phyloP scores from a whole-genome alignment of 1,284 basidiomycete genomes.

The Filobasidium uniguttulatum region DNA sequence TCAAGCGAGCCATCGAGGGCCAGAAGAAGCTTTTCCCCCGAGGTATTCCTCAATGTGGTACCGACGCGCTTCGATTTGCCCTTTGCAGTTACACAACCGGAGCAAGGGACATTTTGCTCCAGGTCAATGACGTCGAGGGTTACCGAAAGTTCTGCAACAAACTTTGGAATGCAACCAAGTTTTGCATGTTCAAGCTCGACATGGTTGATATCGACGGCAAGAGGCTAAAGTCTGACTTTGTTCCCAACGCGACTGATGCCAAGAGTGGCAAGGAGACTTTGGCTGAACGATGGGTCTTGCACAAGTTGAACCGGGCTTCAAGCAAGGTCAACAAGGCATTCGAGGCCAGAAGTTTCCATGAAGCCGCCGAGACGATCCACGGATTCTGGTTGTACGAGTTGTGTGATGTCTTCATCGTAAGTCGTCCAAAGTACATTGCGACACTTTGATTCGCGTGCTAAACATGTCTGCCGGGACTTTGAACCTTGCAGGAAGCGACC shows the following conservation, averaged over 20 bases:
- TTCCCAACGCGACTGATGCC: conserved; percentile 55
- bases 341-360: conserved; percentile 78
- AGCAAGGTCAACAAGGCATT: conserved; percentile 63
- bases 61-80: conserved; percentile 89
- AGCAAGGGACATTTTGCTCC: conserved; percentile 88
- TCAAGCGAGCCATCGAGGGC: conserved; percentile 75
- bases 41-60: conserved; percentile 97
- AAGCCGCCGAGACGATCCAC: conserved; percentile 69
- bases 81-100: conserved; percentile 81
- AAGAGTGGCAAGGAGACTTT: conserved; percentile 78
- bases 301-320: conserved; percentile 78
- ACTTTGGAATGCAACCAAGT: conserved; percentile 98
- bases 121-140: conserved; percentile 93
- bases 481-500: conserved; percentile 70
- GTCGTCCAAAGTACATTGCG: too few species aligned
- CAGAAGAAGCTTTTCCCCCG: conserved; percentile 99
- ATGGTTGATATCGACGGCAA: conserved; percentile 35
- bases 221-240: conserved; percentile 47
- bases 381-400: conserved; percentile 98
- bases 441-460: background rate
- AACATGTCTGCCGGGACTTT: background rate
- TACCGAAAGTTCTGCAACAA: conserved; percentile 99
- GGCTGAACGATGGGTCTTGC: conserved; percentile 90
- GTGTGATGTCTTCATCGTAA: conserved; percentile 93
- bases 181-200: conserved; percentile 89